phyloP scores from a whole-genome alignment of 345 rosid species.

The Eutrema heterophyllum region DNA sequence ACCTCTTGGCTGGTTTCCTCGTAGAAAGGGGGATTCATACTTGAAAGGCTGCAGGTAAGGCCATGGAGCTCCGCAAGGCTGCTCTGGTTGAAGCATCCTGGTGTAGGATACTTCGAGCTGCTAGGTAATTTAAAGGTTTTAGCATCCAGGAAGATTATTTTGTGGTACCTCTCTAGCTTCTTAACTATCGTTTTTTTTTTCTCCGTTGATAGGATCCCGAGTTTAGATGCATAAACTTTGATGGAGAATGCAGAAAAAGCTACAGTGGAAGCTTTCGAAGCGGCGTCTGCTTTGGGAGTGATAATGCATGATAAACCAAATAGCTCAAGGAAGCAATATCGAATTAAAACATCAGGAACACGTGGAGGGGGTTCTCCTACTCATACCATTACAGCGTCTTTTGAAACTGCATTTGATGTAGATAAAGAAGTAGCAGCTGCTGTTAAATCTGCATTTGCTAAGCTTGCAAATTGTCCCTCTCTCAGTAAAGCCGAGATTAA shows the following conservation, averaged over 20 bases:
- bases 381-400: conserved; percentile 74
- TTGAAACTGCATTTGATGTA: conserved; percentile 86
- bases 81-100: conserved; percentile 94
- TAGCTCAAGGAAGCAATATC: conserved; percentile 49
- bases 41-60: conserved; percentile 76
- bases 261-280: conserved; percentile 81
- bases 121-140: conserved; percentile 48
- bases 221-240: conserved; percentile 64
- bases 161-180: not conserved
- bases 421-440: conserved; percentile 94
- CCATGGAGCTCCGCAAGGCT: conserved; percentile 89
- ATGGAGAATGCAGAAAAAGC: conserved; percentile 62
- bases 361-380: conserved; percentile 55
- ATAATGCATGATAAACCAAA: conserved; percentile 76
- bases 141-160: not conserved
- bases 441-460: conserved; percentile 68
- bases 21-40: conserved; percentile 76
- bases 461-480: conserved; percentile 53
- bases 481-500: conserved; percentile 64
- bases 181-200: not conserved
- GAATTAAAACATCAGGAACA: conserved; percentile 44
- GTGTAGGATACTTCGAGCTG: conserved; percentile 83
- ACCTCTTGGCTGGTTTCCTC: conserved; percentile 81
- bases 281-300: conserved; percentile 83
- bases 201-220: conserved; percentile 53